These are phyloP conservation scores for Aristolochia californica DNA, from an alignment of 164 flowering plant species.

Conservation along the genomic window DNA sequence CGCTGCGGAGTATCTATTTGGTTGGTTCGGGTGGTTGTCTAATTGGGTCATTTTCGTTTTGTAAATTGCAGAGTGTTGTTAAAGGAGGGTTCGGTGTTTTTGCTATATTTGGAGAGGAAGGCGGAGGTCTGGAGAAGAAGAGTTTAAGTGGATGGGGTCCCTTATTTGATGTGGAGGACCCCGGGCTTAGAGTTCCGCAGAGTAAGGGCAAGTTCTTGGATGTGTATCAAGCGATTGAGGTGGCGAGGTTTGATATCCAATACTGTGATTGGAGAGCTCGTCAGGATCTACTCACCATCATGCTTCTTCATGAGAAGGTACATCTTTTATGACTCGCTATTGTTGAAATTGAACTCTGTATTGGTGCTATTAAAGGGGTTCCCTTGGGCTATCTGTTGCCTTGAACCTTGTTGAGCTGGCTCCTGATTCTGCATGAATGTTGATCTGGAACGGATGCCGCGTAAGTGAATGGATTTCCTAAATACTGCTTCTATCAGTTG, in stretches of 20 bases:
- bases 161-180: constrained; percentile 87
- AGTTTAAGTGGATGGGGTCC: constrained; percentile 37
- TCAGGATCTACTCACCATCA: constrained; percentile 84
- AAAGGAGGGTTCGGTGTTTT: constrained; percentile 55
- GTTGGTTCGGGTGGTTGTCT: background rate
- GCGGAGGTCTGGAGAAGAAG: constrained; percentile 48
- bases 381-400: background rate
- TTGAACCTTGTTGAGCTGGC: too few relatives aligned
- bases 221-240: constrained; percentile 74
- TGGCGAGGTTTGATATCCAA: constrained; percentile 87
- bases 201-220: constrained; percentile 78
- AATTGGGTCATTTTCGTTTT: background rate
- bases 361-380: too few relatives aligned
- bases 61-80: background rate
- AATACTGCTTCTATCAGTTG: too few relatives aligned
- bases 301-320: constrained; percentile 97
- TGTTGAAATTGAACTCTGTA: too few relatives aligned
- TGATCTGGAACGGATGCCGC: too few relatives aligned
- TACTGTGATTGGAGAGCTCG: constrained; percentile 97
- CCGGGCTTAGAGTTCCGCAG: constrained; percentile 56
- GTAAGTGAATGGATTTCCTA: too few relatives aligned
- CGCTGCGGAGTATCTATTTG: background rate
- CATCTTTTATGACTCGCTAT: background rate
- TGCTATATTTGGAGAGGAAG: constrained; percentile 72
- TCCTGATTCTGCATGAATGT: too few relatives aligned